These are phyloP conservation scores for Hypoxylon intermedium DNA, from an alignment of 495 filamentous ascomycete species.

Conservation along the genomic window DNA sequence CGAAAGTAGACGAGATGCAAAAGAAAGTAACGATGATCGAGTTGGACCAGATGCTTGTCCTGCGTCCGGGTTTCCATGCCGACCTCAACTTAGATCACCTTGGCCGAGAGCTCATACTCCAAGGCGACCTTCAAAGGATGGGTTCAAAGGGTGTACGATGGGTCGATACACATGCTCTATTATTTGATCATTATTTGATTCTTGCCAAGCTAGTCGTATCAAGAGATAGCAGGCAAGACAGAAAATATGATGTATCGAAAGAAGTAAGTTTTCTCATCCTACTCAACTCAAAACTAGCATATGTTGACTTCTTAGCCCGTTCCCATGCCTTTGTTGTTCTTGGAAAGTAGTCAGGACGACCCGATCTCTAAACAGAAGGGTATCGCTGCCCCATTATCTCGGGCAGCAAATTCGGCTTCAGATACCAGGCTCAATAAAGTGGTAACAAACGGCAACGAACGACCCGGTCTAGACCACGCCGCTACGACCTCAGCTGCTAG, in stretches of 20 bases:
- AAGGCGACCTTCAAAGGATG: conserved; percentile 87
- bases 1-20: conserved; percentile 90
- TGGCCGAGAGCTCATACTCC: conserved; percentile 84
- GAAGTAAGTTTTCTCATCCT: conserved; percentile 61
- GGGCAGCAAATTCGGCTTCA: conserved; percentile 54
- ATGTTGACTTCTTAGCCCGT: conserved; percentile 67
- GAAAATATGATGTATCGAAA: conserved; percentile 94
- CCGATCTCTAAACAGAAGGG: conserved; percentile 87
- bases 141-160: conserved; percentile 87
- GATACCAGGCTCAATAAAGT: conserved; percentile 61
- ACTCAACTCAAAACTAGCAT: neutral
- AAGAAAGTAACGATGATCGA: conserved; percentile 91
- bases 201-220: conserved; percentile 79
- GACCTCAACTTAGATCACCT: conserved; percentile 93
- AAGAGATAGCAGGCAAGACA: conserved; percentile 75
- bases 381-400: conserved; percentile 69
- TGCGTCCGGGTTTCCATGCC: conserved; percentile 84
- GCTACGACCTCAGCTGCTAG: conserved; percentile 62
- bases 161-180: conserved; percentile 88
- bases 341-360: conserved; percentile 91
- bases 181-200: conserved; percentile 97
- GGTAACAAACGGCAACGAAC: conserved; percentile 55
- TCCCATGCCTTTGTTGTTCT: conserved; percentile 91
- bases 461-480: conserved; percentile 68
- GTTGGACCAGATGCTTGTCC: conserved; percentile 78